Evolutionary conservation across 345 rosid species (phyloP), one percentile per base, ranked within the genome.

Genomic region (Brassica nigra): DNA sequence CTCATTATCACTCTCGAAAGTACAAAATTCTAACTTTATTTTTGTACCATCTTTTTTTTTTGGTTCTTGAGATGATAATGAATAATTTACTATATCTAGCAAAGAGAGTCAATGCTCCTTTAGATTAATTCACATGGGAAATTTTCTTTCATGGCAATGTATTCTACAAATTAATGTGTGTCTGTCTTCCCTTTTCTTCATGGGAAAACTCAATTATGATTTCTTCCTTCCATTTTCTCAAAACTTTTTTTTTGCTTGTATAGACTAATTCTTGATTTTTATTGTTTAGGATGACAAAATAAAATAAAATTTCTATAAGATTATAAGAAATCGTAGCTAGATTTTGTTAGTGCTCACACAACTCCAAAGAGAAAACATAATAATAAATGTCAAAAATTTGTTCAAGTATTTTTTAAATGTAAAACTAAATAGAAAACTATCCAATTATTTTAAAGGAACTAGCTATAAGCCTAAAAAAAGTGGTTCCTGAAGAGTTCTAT

Each of bases 1-100:
- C 57, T 52, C 79, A n/a, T 69, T 80, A 80, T 66, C 79, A 49
- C 33, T 73, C 68, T 70, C 61, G 64, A 80, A 61, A 80, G 83
- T 75, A 75, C 76, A 80, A 39, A 68, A 52, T 27, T 68, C 47
- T 37, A 52, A n/a, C 57, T 52, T 52, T 52, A 47, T 52, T n/a
- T 52, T 5, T 52, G 57, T 52, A 29, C 31, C 42, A 65, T 37
- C 44, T 7, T 20, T 12, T 55, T 11, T 47, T 31, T 18, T n/a
- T 16, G 71, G 75, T 79, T 79, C 65, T 61, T 79, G 57, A n/a
- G 82, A 52, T 52, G 18, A 75, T 69, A 80, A 74, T 69, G 79
- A 36, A 80, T 70, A 71, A 14, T 75, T 28, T 70, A 37, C 79
- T 80, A 75, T 75, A 16, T 75, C 55, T 69, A 80, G 83, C 62